A percentile compares a stretch with the other conserved stretches of the same genome.
Conservation (phyloP, 306 rosid genomes). For the Lagenaria siceraria region DNA sequence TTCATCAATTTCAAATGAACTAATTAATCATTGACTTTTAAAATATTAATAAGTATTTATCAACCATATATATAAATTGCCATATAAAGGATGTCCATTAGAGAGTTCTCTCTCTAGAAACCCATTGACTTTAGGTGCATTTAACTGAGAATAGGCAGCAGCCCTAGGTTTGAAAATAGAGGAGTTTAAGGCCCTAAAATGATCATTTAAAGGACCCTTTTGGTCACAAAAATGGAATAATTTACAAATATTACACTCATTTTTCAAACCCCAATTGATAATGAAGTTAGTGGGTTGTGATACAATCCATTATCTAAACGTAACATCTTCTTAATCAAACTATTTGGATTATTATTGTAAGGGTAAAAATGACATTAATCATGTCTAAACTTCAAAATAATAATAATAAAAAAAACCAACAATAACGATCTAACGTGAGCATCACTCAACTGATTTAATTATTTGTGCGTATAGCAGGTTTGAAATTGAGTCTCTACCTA, state of each 20-base stretch:
- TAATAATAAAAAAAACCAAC: too few relatives aligned
- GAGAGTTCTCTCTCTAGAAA: neutral
- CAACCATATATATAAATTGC: neutral
- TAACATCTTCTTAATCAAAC: neutral
- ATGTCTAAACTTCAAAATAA: too few relatives aligned
- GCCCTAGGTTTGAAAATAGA: neutral
- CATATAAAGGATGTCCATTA: neutral
- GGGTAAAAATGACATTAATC: neutral
- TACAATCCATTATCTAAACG: neutral
- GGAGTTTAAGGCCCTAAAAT: neutral
- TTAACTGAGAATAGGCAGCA: neutral
- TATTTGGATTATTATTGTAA: neutral
- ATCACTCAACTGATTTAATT: too few relatives aligned
- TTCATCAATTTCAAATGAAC: too few relatives aligned
- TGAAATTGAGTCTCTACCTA: too few relatives aligned
- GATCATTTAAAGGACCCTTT: neutral
- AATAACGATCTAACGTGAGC: too few relatives aligned
- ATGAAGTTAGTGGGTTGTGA: neutral
- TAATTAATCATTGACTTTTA: too few relatives aligned
- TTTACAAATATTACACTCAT: neutral
- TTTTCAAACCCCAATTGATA: conserved; percentile 3
- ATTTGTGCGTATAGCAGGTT: too few relatives aligned
- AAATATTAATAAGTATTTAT: neutral
- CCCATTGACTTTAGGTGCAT: neutral
- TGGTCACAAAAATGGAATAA: neutral